phyloP scores from a whole-genome alignment of 768 basidiomycete species.

The Russula sp. region DNA sequence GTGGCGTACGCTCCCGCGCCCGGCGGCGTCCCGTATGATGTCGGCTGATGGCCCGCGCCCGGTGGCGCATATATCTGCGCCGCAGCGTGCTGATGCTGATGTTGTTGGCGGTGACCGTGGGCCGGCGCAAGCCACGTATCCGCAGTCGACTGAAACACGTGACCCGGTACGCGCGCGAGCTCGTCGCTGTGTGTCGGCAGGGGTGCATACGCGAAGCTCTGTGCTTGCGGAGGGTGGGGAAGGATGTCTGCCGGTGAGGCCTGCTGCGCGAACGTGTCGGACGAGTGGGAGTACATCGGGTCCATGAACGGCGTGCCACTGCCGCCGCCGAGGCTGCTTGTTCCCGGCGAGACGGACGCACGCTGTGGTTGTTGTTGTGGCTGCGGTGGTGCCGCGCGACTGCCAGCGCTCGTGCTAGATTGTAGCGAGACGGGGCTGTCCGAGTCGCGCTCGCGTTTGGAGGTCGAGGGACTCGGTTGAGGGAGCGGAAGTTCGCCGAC shows the following conservation, averaged over 20 bases:
- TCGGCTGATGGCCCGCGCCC: neutral
- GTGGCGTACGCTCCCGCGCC: conserved; percentile 2
- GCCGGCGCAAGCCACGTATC: conserved; percentile 14
- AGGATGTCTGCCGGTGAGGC: neutral
- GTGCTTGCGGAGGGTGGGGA: conserved; percentile 1
- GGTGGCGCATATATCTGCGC: conserved; percentile 1
- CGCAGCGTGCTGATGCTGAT: conserved; percentile 4
- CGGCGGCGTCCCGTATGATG: conserved; percentile 8
- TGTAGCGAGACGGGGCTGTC: conserved; percentile 37
- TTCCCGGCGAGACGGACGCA: conserved; percentile 9
- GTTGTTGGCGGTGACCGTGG: conserved; percentile 3
- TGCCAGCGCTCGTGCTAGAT: conserved; percentile 4
- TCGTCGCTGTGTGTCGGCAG: conserved; percentile 22
- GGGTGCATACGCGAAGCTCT: conserved; percentile 13
- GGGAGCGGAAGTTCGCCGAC: conserved; percentile 69
- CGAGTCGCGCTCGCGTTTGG: conserved; percentile 58
- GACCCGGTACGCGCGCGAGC: conserved; percentile 14
- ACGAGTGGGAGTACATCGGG: conserved; percentile 3
- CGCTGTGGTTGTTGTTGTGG: conserved; percentile 3
- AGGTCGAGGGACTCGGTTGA: conserved; percentile 43
- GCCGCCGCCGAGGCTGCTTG: conserved; percentile 13
- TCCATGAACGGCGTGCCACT: conserved; percentile 12
- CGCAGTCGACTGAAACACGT: neutral
- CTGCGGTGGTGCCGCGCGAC: neutral
- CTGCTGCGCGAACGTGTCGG: conserved; percentile 5